Conservation (phyloP, 306 rosid genomes). For the Fragaria ananassa region DNA sequence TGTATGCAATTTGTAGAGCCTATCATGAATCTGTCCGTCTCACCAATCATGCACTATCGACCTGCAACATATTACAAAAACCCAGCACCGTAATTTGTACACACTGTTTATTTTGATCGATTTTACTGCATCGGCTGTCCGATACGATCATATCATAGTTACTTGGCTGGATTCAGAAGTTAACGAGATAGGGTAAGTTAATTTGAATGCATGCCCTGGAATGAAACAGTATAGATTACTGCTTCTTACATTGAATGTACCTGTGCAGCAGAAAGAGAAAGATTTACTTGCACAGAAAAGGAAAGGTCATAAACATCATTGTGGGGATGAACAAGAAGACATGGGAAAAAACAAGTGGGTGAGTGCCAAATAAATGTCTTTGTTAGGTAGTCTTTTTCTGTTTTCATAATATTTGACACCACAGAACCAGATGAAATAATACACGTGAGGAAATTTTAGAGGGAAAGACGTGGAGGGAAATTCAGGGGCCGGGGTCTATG, state of each 20-base stretch:
- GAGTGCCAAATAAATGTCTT: background rate
- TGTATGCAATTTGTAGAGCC: background rate
- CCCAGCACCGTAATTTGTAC: background rate
- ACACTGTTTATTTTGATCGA: no score
- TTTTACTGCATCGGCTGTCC: background rate
- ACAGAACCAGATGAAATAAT: background rate
- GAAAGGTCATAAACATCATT: background rate
- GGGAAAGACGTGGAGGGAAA: conserved; percentile 6
- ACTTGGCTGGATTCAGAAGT: background rate
- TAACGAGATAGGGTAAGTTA: background rate
- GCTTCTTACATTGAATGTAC: background rate
- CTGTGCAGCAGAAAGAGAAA: background rate
- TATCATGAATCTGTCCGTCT: background rate
- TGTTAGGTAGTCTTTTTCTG: background rate
- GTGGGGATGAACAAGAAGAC: background rate
- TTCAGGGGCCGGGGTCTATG: background rate
- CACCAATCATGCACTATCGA: background rate
- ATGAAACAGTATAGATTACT: background rate
- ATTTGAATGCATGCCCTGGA: background rate
- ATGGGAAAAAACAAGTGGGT: background rate
- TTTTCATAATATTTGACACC: background rate
- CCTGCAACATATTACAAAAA: background rate
- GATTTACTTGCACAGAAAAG: background rate
- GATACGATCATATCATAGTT: background rate
- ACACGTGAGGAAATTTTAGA: background rate